Percentiles rank a stretch among this genome's conserved stretches.
Evolutionary conservation across 2,329 filamentous ascomycete species (phyloP).

Genomic region (Microascus cirrosus): DNA sequence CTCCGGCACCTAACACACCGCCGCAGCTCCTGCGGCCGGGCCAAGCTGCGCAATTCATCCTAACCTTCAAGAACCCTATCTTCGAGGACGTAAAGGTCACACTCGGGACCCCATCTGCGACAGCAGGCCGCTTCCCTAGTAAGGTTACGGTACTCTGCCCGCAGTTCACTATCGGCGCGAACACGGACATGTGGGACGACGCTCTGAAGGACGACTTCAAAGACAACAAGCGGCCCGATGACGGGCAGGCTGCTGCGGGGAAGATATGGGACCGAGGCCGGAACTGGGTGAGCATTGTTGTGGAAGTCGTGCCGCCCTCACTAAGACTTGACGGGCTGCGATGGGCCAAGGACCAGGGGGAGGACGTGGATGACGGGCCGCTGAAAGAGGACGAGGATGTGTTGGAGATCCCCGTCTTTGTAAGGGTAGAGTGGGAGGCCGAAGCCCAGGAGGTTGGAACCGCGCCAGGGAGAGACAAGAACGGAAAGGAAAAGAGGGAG

Average conservation of each 20-base stretch:
- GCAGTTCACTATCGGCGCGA: constrained; percentile 86
- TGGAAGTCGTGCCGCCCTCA: constrained; percentile 70
- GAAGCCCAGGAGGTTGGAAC: constrained; percentile 55
- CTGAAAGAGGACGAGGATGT: constrained; percentile 49
- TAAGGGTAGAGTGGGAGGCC: constrained; percentile 81
- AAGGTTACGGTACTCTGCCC: constrained; percentile 89
- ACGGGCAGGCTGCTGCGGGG: constrained; percentile 56
- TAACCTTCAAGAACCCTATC: constrained; percentile 88
- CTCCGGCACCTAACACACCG: constrained; percentile 15
- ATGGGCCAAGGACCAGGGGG: constrained; percentile 16
- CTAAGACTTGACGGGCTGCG: constrained; percentile 27
- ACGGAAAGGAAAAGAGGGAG: constrained; percentile 67
- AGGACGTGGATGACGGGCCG: constrained; percentile 30
- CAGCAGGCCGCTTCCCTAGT: constrained; percentile 64
- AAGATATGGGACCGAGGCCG: constrained; percentile 93
- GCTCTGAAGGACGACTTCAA: constrained; percentile 51
- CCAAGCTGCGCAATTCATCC: constrained; percentile 62
- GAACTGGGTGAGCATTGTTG: constrained; percentile 89
- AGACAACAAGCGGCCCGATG: constrained; percentile 20
- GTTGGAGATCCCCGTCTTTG: constrained; percentile 88
- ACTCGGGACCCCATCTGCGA: constrained; percentile 71
- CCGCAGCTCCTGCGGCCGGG: constrained; percentile 38
- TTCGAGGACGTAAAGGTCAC: constrained; percentile 85
- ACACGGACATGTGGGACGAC: constrained; percentile 82
- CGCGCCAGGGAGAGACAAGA: constrained; percentile 39